Percentiles rank a stretch among this genome's conserved stretches.
Conservation (phyloP, 2,329 filamentous ascomycete species). For the Ascochyta rabiei region DNA sequence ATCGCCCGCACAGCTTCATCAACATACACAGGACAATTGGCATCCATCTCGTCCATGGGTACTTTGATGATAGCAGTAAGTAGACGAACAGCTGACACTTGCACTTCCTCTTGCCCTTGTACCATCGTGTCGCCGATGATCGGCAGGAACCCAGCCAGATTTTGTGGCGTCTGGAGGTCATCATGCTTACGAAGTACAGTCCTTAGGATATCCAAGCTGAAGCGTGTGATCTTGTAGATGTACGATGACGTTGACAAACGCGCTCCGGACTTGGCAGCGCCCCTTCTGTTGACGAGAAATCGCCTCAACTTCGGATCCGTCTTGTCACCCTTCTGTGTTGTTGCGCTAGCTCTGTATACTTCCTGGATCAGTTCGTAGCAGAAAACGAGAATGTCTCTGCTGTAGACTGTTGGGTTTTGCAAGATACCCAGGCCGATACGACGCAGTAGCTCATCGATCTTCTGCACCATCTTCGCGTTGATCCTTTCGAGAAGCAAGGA, state of each 20-base stretch:
- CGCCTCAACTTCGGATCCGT: constrained; percentile 60
- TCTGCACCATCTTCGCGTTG: constrained; percentile 79
- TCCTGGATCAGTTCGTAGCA: constrained; percentile 94
- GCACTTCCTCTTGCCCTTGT: constrained; percentile 87
- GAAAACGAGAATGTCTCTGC: constrained; percentile 85
- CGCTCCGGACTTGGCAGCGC: constrained; percentile 74
- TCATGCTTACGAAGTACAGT: constrained; percentile 87
- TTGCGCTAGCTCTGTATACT: constrained; percentile 71
- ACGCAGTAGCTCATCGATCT: constrained; percentile 86
- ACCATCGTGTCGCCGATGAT: constrained; percentile 87
- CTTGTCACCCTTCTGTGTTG: constrained; percentile 42
- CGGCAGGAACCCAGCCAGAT: constrained; percentile 84
- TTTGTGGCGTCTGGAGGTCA: constrained; percentile 75
- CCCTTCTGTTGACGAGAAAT: constrained; percentile 79
- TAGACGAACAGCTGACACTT: constrained; percentile 84
- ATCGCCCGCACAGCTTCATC: constrained; percentile 85
- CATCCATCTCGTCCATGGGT: constrained; percentile 72
- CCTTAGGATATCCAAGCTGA: constrained; percentile 85
- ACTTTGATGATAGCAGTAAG: constrained; percentile 85
- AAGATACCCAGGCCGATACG: constrained; percentile 83
- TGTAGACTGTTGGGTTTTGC: constrained; percentile 78
- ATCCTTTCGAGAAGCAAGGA: constrained; percentile 82
- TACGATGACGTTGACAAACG: constrained; percentile 77
- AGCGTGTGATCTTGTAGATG: constrained; percentile 84
- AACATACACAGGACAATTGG: constrained; percentile 77